Conservation (phyloP, 805 yeast species). For the Candida nemodendra region DNA sequence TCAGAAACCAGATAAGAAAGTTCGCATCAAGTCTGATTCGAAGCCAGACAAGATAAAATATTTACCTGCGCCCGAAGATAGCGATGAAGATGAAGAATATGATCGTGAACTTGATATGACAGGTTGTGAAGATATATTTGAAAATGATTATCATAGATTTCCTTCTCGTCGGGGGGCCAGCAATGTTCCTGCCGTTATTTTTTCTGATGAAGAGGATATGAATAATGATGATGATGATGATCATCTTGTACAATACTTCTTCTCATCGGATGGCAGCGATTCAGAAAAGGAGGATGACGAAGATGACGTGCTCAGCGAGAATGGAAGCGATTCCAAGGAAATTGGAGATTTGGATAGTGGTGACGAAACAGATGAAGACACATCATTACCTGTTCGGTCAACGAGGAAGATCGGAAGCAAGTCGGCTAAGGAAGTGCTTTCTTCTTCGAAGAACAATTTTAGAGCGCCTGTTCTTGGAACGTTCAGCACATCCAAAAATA, state of each 20-base stretch:
- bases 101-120: conserved; percentile 29
- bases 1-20: conserved; percentile 8
- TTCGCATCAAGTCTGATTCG: conserved; percentile 10
- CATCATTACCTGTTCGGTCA: conserved; percentile 71
- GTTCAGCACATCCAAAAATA: conserved; percentile 73
- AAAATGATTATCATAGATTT: conserved; percentile 19
- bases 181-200: conserved; percentile 17
- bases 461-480: conserved; percentile 92
- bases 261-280: conserved; percentile 35
- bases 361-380: conserved; percentile 93
- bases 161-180: conserved; percentile 18
- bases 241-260: conserved; percentile 73
- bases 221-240: conserved; percentile 30
- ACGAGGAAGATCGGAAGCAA: conserved; percentile 66
- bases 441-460: conserved; percentile 79
- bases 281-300: conserved; percentile 25
- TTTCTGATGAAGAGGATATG: conserved; percentile 21
- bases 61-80: conserved; percentile 43
- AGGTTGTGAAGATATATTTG: conserved; percentile 28
- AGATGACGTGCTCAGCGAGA: conserved; percentile 14
- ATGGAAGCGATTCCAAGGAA: conserved; percentile 7
- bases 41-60: conserved; percentile 28
- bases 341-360: conserved; percentile 47
- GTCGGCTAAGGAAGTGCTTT: conserved; percentile 90
- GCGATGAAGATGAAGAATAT: conserved; percentile 36